These are phyloP conservation scores for Globisporangium megalacanthum DNA, from an alignment of 352 stramenopile species.

Conservation along the genomic window DNA sequence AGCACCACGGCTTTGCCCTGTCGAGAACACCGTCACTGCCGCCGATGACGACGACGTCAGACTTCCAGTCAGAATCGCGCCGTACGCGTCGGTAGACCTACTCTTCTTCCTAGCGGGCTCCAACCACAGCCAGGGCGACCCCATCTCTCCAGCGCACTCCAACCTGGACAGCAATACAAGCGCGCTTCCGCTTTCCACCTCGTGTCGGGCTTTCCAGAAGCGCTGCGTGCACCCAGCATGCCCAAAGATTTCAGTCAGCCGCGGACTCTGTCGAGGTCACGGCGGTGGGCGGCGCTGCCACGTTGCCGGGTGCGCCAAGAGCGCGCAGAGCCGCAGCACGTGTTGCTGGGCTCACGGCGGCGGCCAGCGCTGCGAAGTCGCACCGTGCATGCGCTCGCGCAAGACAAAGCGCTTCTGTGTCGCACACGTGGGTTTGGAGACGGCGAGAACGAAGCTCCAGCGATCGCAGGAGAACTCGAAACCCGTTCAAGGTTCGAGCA, in stretches of 20 bases:
- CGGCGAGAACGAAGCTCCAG: not conserved
- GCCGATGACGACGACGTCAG: too few relatives aligned
- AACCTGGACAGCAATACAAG: constrained; percentile 40
- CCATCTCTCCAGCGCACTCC: constrained; percentile 8
- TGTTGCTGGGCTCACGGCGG: too few relatives aligned
- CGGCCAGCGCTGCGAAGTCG: constrained; percentile 58
- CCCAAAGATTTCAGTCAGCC: constrained; percentile 62
- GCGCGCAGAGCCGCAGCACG: constrained; percentile 61
- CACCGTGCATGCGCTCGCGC: constrained; percentile 54
- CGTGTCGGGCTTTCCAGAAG: constrained; percentile 58
- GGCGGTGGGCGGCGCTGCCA: constrained; percentile 63
- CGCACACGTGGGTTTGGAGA: constrained; percentile 40
- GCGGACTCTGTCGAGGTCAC: constrained; percentile 59
- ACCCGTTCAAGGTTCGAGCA: too few relatives aligned
- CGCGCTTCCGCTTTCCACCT: constrained; percentile 32
- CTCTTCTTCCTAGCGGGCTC: too few relatives aligned
- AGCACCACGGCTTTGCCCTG: too few relatives aligned
- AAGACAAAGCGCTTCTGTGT: constrained; percentile 68
- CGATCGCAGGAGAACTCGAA: not conserved
- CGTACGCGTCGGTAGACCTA: too few relatives aligned
- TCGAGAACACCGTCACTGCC: too few relatives aligned
- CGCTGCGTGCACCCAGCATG: constrained; percentile 49
- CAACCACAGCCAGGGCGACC: constrained; percentile 2
- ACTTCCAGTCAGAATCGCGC: too few relatives aligned
- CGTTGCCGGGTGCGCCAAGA: constrained; percentile 53